Base-by-base conservation (phyloP, 495 filamentous ascomycete species). In the Letharia lupina region DNA sequence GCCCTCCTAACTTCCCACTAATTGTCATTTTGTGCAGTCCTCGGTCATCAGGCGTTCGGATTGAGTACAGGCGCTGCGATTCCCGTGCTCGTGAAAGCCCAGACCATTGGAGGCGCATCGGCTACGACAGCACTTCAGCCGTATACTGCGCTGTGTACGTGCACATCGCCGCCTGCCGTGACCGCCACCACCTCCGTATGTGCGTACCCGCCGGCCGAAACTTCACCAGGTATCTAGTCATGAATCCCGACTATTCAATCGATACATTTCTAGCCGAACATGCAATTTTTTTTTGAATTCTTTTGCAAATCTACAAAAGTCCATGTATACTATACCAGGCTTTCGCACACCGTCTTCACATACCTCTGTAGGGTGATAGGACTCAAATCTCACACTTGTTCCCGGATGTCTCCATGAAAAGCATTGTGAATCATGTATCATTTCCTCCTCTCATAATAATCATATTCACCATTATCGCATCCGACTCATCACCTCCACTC, bases 41-140 rank as follows among this genome's bases (percentile, higher is more conserved):
- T 91, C 3, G 82, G 82, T 4, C 89, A 91, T 71, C 79, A 81
- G 23, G 35, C 64, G 12, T 91, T 91, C 68, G 74, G 74, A 7
- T 69, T 91, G 62, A 82, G 73, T 35, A 91, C 89, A 0, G 87
- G 89, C 18, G 86, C 85, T 57, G 81, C 88, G 10, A 89, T 91
- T 64, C 86, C 89, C 2, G 86, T 88, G 37, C 77, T 91, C 54
- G 81, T 91, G 12, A 82, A 80, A 70, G 87, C 84, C 0, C 77
- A 83, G 72, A 75, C 70, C 28, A 42, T 73, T 20, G 47, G 63
- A 20, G 71, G 61, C 28, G 64, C 73, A 7, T 56, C 70, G 5
- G 65, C 74, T 28, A 71, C 78, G 8, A 76, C 79, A 0, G 73
- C 75, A 11, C 68, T 73, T 31, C 41, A 74, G 65, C 73, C 77